Percentiles rank a stretch among this genome's conserved stretches.
Conservation (phyloP, 1,139 yeast genomes). For the Yamadazyma aaseri region DNA sequence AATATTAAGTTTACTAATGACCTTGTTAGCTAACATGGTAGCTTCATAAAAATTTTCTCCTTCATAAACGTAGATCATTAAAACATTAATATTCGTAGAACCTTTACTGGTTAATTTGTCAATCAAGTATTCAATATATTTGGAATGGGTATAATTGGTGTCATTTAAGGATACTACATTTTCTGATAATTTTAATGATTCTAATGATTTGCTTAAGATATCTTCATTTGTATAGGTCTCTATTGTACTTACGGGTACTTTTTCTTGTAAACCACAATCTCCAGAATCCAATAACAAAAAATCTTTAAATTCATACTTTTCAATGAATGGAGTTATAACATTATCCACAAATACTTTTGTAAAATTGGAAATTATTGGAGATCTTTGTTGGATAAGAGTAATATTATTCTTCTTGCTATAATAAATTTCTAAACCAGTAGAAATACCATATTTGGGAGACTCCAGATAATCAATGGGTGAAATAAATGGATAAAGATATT, state of each 20-base stretch:
- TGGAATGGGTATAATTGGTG: conserved; percentile 15
- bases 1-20: conserved; percentile 30
- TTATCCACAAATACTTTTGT: conserved; percentile 46
- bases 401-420: conserved; percentile 36
- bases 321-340: conserved; percentile 52
- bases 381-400: conserved; percentile 72
- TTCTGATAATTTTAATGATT: conserved; percentile 24
- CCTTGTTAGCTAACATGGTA: conserved; percentile 45
- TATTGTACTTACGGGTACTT: conserved; percentile 22
- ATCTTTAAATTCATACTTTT: conserved; percentile 35
- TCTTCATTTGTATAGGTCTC: conserved; percentile 35
- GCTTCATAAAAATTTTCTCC: conserved; percentile 88
- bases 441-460: conserved; percentile 33
- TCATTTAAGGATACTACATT: conserved; percentile 10
- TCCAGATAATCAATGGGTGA: conserved; percentile 62
- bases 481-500: conserved; percentile 74
- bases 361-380: conserved; percentile 77
- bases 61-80: conserved; percentile 68
- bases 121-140: conserved; percentile 16
- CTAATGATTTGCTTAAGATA: conserved; percentile 31
- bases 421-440: conserved; percentile 65
- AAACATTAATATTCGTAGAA: conserved; percentile 19
- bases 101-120: conserved; percentile 9
- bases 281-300: conserved; percentile 68
- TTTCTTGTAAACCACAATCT: conserved; percentile 56